Evolutionary conservation across 345 rosid species (phyloP), one percentile per base, ranked within the genome.

Genomic region (Salix caprea): DNA sequence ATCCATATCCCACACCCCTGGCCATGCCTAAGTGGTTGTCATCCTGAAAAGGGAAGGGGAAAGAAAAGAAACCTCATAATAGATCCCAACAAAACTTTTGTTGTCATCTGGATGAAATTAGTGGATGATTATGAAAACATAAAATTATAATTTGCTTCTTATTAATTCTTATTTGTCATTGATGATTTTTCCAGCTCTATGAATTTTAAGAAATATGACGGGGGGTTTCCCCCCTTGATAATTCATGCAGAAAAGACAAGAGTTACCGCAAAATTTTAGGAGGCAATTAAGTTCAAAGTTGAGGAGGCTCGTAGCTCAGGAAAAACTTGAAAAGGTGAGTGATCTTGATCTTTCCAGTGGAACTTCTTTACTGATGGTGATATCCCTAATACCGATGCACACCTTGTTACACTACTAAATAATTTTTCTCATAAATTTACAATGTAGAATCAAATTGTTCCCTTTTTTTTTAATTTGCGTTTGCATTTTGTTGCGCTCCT

Each of bases 321-420:
- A 86, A 16, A 94, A 91, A 86, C 91, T 94, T 68, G 89, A 87
- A 78, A 91, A 90, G 97, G 95, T 94, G 74, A 84, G 76, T 74
- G 76, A 42, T 19, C 54, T 62, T 8, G 56, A 37, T 23, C 19
- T 13, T 62, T 40, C n/a, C 50, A 66, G 11, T 52, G 7, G 4
- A 42, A n/a, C 6, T 23, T 23, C 24, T 46, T 44, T 21, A n/a
- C 61, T 78, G 50, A 74, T 72, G 54, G 6, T 54, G 0, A 11
- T 52, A 3, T 68, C 30, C 66, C 62, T 70, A 67, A 32, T 30
- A n/a, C 15, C 12, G 21, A 60, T 34, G 13, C 13, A 9, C 58
- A 24, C 40, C 58, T 65, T 58, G 56, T 36, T 56, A 13, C 34
- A 0, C 68, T 69, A 40, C 32, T 32, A 21, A 46, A 32, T 39